Base-by-base conservation (phyloP, 73 alveolate genomes). In the Breviolum minutum region DNA sequence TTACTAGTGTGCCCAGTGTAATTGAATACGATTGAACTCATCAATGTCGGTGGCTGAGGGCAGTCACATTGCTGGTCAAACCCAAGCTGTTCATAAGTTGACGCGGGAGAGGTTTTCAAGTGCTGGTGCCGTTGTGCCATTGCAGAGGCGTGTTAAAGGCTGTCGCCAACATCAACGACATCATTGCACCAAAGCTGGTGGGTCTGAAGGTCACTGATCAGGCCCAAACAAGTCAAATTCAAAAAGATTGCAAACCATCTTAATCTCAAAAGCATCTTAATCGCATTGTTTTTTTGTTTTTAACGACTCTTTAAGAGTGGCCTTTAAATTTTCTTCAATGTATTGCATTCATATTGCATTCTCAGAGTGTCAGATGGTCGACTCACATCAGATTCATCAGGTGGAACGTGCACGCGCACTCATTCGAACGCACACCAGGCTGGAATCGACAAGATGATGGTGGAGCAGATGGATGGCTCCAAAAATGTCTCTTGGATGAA, bases 391-490 rank as follows among this genome's bases (percentile, higher is more conserved):
- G 77, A 22, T 68, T 22, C 77, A 17, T 14, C 77, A 68, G 77
- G 77, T 68, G n/a, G 17, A 40, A 40, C 54, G 54, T 40, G 54
- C 54, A 40, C 54, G 5, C 54, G 54, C 54, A 40, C 54, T 40
- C 54, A 40, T 40, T 40, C 54, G 54, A 40, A 40, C 54, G 54
- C 54, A 0, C 54, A 40, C 80, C 32, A 92, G 89, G 99, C 77
- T 0, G 99, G 87, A 88, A 92, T 99, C 62, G 99, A 99, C 99
- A 99, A 99, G 95, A 82, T 95, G 70, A 99, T 99, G 99, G 99
- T 99, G 84, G 99, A 99, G 82, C 99, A 99, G 99, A 99, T 99
- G 76, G 99, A 99, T 95, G 99, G 99, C 81, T 98, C 99, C 89
- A 95, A 99, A 95, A 99, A 99, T 87, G 99, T 97, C 76, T 99